Conservation (phyloP, 73 alveolate species). For the Paraurostyla sp. region DNA sequence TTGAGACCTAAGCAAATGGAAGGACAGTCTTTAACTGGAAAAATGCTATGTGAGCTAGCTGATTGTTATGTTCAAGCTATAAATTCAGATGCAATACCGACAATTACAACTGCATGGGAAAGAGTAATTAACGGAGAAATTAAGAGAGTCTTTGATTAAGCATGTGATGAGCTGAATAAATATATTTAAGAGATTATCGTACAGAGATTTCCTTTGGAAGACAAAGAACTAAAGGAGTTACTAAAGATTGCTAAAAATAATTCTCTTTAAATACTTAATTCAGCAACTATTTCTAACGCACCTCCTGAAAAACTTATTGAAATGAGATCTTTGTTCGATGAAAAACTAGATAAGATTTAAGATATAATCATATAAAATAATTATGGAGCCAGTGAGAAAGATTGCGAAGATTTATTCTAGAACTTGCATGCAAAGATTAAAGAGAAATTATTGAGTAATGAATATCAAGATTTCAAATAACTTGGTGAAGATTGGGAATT, state of each 20-base stretch:
- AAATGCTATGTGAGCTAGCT: conserved; percentile 83
- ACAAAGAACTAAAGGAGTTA: not conserved
- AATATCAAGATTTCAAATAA: conserved; percentile 23
- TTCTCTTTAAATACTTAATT: not conserved
- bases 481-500: conserved; percentile 35
- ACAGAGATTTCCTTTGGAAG: conserved; percentile 39
- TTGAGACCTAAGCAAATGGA: conserved; percentile 87
- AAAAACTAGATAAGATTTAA: conserved; percentile 42
- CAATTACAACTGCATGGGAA: conserved; percentile 96
- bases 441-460: conserved; percentile 1
- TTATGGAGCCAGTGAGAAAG: not conserved
- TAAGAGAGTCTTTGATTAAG: conserved; percentile 9
- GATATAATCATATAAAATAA: conserved; percentile 28
- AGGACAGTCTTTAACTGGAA: conserved; percentile 89
- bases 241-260: conserved; percentile 20
- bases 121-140: conserved; percentile 88
- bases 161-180: not conserved
- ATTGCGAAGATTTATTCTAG: conserved; percentile 41
- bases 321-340: conserved; percentile 45
- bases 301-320: conserved; percentile 59
- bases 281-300: conserved; percentile 50
- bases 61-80: conserved; percentile 86
- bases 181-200: conserved; percentile 2
- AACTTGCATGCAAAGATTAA: conserved; percentile 51
- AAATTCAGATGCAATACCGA: conserved; percentile 92